phyloP scores from a whole-genome alignment of 1,284 basidiomycete genomes.

The Ceratorhiza oryzae-sativae region DNA sequence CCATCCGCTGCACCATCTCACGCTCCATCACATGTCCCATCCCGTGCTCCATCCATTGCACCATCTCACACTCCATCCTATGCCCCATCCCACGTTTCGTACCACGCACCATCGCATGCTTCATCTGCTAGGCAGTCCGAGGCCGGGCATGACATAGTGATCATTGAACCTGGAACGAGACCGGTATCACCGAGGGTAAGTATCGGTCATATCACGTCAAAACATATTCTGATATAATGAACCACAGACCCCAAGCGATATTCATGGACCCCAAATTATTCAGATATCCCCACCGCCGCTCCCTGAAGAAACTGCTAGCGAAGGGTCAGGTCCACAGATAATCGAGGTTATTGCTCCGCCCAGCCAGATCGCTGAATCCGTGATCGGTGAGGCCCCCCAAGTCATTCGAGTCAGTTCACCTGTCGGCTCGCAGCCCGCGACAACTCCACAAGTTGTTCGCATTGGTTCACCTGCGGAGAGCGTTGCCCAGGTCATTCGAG shows the following conservation, averaged over 20 bases:
- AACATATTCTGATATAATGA: neutral
- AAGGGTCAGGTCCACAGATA: neutral
- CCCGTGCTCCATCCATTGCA: neutral
- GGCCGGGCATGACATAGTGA: neutral
- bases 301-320: neutral
- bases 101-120: neutral
- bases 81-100: neutral
- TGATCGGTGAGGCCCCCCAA: conserved; percentile 21
- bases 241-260: neutral
- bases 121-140: neutral
- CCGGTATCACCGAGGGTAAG: neutral
- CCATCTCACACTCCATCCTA: neutral
- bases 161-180: conserved; percentile 14
- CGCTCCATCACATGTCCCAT: neutral
- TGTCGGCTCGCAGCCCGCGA: neutral
- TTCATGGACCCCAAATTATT: neutral
- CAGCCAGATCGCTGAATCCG: conserved; percentile 4
- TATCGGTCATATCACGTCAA: neutral
- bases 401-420: conserved; percentile 22
- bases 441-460: conserved; percentile 1
- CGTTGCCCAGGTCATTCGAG: conserved; percentile 15
- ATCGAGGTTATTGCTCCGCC: neutral
- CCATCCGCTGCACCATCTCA: neutral
- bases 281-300: neutral
- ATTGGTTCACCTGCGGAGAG: neutral